Conservation (phyloP, 106 monocot genomes). For the Dendrobium nobile region DNA sequence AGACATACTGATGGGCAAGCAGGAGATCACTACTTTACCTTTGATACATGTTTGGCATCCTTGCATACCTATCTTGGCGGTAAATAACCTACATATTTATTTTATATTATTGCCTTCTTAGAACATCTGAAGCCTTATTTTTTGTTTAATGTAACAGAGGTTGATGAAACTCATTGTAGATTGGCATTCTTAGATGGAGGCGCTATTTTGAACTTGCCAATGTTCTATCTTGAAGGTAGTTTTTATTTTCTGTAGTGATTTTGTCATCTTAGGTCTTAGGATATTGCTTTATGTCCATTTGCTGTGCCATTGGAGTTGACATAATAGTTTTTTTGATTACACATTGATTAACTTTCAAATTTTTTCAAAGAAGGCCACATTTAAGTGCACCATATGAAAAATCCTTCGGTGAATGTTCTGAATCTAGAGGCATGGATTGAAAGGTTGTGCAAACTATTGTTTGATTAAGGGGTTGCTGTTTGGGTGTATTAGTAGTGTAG, state of each 20-base stretch:
- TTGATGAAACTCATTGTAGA: constrained; percentile 79
- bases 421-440: neutral
- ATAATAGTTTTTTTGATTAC: neutral
- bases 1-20: constrained; percentile 34
- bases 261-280: neutral
- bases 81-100: constrained; percentile 19
- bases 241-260: neutral
- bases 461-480: neutral
- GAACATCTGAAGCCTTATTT: neutral
- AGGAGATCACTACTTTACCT: constrained; percentile 42
- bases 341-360: neutral
- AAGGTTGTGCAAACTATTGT: neutral
- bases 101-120: neutral
- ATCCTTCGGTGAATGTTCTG: neutral
- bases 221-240: constrained; percentile 90
- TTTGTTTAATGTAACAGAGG: constrained; percentile 41
- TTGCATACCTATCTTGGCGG: constrained; percentile 92
- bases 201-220: constrained; percentile 66
- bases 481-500: too few species aligned
- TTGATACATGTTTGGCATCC: constrained; percentile 69
- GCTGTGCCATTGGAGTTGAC: neutral
- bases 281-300: neutral
- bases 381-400: neutral
- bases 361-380: neutral
- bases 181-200: constrained; percentile 73